These are phyloP conservation scores for Ensete glaucum DNA, from an alignment of 176 grass and related monocot species.

Conservation along the genomic window DNA sequence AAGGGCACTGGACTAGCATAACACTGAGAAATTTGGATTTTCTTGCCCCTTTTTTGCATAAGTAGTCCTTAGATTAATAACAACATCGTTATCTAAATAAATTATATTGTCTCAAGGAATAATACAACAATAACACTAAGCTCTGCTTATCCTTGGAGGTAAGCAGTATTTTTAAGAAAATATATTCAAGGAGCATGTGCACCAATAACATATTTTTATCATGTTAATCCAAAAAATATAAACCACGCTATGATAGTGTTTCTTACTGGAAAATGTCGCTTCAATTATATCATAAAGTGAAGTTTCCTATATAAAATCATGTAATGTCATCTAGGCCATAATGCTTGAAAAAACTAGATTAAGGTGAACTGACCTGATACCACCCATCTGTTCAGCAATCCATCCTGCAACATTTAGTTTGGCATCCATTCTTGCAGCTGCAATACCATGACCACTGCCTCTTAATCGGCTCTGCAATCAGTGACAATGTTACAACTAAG, in stretches of 20 bases:
- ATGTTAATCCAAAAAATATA: not conserved
- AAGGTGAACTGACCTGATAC: conserved; percentile 55
- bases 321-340: not conserved
- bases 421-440: conserved; percentile 85
- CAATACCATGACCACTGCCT: conserved; percentile 93
- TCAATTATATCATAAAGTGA: not conserved
- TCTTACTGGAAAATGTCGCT: too few relatives aligned
- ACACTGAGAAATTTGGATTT: not conserved
- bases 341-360: conserved; percentile 2
- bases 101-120: not conserved
- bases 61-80: not conserved
- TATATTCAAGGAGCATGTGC: not conserved
- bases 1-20: not conserved
- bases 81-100: not conserved
- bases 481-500: conserved; percentile 18
- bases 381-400: conserved; percentile 94
- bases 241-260: too few relatives aligned
- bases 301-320: not conserved
- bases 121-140: not conserved
- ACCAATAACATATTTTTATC: not conserved
- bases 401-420: conserved; percentile 92
- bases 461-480: conserved; percentile 75
- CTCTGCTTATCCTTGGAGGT: not conserved
- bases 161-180: not conserved
- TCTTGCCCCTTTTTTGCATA: not conserved